Evolutionary conservation across 169 alveolate species (phyloP).

Genomic region (Plasmodium sp.): DNA sequence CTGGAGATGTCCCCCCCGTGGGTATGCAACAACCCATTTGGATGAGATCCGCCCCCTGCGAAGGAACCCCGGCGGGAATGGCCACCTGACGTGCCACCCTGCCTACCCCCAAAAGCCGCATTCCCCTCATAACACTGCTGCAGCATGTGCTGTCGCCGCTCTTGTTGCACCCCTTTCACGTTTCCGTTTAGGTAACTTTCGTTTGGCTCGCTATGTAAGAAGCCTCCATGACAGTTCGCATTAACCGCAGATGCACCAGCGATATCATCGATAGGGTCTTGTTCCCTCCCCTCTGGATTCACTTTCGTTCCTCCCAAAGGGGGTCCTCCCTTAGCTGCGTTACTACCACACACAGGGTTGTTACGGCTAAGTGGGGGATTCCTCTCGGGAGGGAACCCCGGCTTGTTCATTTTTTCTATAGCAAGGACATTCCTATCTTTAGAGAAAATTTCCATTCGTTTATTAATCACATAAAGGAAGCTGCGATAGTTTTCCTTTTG

Average conservation of each 20-base stretch:
- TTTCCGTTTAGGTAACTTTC: neutral
- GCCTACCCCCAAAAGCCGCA: neutral
- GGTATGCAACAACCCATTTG: neutral
- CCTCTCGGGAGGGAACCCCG: neutral
- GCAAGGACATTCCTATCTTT: slow-evolving; percentile 7
- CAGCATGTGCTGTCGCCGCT: neutral
- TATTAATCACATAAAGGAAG: slow-evolving; percentile 48
- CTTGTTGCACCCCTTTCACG: neutral
- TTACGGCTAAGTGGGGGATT: neutral
- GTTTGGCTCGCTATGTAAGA: neutral
- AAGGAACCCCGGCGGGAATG: neutral
- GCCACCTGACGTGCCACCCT: neutral
- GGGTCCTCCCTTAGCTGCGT: neutral
- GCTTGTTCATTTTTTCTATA: neutral
- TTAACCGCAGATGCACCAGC: neutral
- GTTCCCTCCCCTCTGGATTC: neutral
- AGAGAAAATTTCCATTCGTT: slow-evolving; percentile 25
- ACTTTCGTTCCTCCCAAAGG: neutral
- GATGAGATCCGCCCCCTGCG: neutral
- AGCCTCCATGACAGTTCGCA: neutral
- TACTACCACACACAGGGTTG: neutral
- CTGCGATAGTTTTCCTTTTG: slow-evolving; percentile 37
- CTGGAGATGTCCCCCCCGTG: neutral
- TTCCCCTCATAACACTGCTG: neutral
- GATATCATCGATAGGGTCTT: neutral